Conservation (phyloP, 129 eudicot species). For the Flaveria sonorensis region DNA sequence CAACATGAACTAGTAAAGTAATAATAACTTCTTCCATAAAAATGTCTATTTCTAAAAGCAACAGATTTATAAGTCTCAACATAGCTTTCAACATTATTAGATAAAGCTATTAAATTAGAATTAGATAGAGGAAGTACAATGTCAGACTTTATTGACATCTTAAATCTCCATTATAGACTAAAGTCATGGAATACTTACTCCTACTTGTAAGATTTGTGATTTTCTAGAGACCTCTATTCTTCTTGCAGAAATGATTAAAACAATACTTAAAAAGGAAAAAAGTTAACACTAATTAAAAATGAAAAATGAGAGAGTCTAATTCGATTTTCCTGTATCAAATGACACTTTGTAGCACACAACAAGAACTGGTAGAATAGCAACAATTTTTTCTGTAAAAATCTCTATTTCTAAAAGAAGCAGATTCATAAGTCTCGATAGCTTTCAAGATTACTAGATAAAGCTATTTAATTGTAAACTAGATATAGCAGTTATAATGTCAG, state of each 20-base stretch:
- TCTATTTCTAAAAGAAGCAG: neutral
- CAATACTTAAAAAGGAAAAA: neutral
- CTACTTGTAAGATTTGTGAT: neutral
- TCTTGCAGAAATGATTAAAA: neutral
- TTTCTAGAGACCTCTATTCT: neutral
- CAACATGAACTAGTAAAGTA: neutral
- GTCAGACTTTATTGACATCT: neutral
- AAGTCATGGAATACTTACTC: neutral
- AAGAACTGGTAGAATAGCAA: neutral
- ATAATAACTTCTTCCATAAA: neutral
- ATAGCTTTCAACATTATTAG: neutral
- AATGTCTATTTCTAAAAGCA: neutral
- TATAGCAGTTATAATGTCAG: neutral
- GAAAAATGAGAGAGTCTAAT: neutral
- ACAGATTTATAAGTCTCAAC: neutral
- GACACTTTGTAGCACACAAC: neutral
- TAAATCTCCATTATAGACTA: neutral
- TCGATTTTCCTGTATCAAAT: slow-evolving; percentile 19
- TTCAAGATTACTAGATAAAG: neutral
- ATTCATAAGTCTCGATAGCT: neutral
- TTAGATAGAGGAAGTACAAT: neutral
- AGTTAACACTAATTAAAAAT: too few species aligned
- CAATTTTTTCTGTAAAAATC: neutral
- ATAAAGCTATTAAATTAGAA: neutral
- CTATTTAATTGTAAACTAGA: neutral